These are phyloP conservation scores for Russula olivacea DNA, from an alignment of 768 basidiomycete genomes.

Conservation along the genomic window DNA sequence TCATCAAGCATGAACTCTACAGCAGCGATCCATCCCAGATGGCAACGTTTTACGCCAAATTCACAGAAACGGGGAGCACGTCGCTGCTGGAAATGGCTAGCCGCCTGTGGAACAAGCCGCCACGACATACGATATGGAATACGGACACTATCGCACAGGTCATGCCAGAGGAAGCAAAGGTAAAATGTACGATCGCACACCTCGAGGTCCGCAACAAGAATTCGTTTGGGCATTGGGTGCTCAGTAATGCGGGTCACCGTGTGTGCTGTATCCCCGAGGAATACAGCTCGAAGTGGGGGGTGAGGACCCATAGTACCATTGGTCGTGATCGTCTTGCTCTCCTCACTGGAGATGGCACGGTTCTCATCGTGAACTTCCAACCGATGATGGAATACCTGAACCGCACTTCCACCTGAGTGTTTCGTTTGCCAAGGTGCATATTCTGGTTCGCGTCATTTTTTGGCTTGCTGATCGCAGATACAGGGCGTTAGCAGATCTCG, in stretches of 20 bases:
- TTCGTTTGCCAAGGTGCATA: background rate
- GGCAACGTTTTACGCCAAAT: slow-evolving; percentile 15
- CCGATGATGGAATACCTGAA: slow-evolving; percentile 12
- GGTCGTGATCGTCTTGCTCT: slow-evolving; percentile 8
- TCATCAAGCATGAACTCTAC: slow-evolving; percentile 9
- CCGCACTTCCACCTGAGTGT: background rate
- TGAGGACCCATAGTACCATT: slow-evolving; percentile 5
- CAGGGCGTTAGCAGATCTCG: too few relatives aligned
- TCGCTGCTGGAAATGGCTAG: slow-evolving; percentile 11
- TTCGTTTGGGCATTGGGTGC: slow-evolving; percentile 14
- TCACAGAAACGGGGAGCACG: background rate
- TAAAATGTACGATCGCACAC: background rate
- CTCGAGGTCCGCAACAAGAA: slow-evolving; percentile 9
- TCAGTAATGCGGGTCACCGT: slow-evolving; percentile 14
- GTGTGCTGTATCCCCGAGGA: slow-evolving; percentile 20
- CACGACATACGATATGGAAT: slow-evolving; percentile 13
- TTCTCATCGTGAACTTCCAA: slow-evolving; percentile 9
- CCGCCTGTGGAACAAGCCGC: slow-evolving; percentile 16
- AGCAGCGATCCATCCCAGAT: slow-evolving; percentile 11
- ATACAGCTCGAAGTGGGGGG: slow-evolving; percentile 13
- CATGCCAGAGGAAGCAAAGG: background rate
- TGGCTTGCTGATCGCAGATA: background rate
- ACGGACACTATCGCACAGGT: slow-evolving; percentile 3
- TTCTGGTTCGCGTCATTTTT: background rate
- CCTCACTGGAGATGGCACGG: background rate